Base-by-base conservation (phyloP, 495 filamentous ascomycete genomes). In the Emericellopsis terricola region DNA sequence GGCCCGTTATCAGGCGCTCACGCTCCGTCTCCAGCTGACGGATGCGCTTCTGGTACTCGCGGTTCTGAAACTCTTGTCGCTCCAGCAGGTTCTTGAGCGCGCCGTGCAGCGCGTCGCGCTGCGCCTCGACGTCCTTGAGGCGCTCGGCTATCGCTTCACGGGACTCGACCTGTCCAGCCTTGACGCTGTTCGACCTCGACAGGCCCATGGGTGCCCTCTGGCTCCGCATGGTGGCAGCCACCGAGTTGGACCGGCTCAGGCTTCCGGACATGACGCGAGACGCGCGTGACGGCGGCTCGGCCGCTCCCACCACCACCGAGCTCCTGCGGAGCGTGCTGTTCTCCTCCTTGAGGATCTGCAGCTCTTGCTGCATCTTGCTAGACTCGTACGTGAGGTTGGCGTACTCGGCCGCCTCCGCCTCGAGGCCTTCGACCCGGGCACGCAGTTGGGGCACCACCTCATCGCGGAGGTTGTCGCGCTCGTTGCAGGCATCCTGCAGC, bases 381-480 rank as follows among this genome's bases (percentile, higher is more conserved):
- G 76, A 69, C 41, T 89, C 81, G 45, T 81, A 84, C 4, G 67
- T 68, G 27, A 83, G 59, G 38, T 66, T 71, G 35, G 81, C 71
- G 11, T 68, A 57, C 34, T 84, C 73, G 1, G 71, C 41, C 5
- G 73, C 70, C 43, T 80, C 71, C 2, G 65, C 55, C 54, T 83
- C 81, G 10, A 82, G 56, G n/a, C 76, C 78, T 49, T 86, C 77
- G n/a, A 87, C 64, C 23, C 71, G 70, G 21, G 76, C 67, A 31
- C 68, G 55, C 32, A 89, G 57, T 34, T 80, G 69, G 18, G 83
- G 80, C 2, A 87, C 71, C 19, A 91, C 62, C 41, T 86, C 82
- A 40, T 96, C 85, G 16, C 81, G 74, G 8, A 96, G 72, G 40
- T 92, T 81, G 52, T 96, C 89, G 18, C 84, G 68, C 50, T 97